phyloP scores from a whole-genome alignment of 768 basidiomycete genomes.

The Collybiopsis confluens region DNA sequence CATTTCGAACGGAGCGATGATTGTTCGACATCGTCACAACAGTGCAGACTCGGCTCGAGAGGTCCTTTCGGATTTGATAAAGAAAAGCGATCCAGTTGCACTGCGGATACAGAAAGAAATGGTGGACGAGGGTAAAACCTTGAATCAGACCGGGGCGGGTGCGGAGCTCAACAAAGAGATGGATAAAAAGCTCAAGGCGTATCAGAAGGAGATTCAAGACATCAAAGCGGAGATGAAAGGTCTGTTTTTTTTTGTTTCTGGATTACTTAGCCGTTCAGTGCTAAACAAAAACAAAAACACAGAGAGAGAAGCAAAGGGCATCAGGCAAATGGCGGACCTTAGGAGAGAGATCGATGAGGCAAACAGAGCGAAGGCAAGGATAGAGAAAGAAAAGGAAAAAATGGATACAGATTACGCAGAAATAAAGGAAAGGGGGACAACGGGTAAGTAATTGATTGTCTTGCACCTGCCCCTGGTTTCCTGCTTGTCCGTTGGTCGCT shows the following conservation, averaged over 20 bases:
- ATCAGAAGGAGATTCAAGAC: neutral
- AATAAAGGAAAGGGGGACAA: no score
- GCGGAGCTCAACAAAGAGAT: neutral
- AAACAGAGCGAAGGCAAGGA: no score
- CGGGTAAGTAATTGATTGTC: neutral
- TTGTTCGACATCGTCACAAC: constrained; percentile 35
- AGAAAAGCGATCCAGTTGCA: constrained; percentile 5
- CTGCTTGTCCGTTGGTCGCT: no score
- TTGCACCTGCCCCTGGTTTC: no score
- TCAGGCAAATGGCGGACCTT: no score
- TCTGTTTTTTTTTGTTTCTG: neutral
- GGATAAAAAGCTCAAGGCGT: neutral
- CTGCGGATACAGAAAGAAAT: constrained; percentile 19
- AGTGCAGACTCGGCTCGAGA: constrained; percentile 26
- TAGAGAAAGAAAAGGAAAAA: no score
- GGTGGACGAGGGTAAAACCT: constrained; percentile 15
- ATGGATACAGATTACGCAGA: no score
- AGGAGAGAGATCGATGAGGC: no score
- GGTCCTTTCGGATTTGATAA: constrained; percentile 27
- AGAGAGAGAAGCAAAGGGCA: no score
- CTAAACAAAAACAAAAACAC: no score
- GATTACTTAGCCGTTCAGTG: no score
- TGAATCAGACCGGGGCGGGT: constrained; percentile 34
- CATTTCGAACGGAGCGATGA: constrained; percentile 42
- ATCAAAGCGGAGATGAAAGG: neutral